Conservation (phyloP, 371 early-diverging fungal genomes). For the Circinella minor region DNA sequence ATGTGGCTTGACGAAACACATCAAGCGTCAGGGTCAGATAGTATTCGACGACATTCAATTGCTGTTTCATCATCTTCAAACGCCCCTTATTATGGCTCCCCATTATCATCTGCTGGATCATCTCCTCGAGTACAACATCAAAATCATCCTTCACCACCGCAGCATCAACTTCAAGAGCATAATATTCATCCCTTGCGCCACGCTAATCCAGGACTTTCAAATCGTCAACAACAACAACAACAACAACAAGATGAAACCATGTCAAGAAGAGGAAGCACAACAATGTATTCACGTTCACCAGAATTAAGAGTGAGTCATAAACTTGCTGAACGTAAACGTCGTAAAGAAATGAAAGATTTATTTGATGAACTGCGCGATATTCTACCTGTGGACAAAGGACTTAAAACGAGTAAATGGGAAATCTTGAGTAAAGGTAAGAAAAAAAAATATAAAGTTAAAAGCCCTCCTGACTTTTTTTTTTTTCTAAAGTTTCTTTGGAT, state of each 20-base stretch:
- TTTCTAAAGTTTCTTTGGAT: too few species aligned
- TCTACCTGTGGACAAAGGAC: constrained; percentile 69
- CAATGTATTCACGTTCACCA: constrained; percentile 62
- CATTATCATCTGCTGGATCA: constrained; percentile 11
- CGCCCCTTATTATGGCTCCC: constrained; percentile 8
- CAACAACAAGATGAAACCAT: not conserved
- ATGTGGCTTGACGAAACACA: constrained; percentile 21
- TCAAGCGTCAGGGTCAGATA: constrained; percentile 4
- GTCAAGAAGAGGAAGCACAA: constrained; percentile 13
- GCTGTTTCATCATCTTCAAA: constrained; percentile 15
- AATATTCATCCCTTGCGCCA: constrained; percentile 6
- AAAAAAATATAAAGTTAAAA: not conserved
- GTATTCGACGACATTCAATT: constrained; percentile 26
- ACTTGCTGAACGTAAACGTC: constrained; percentile 78
- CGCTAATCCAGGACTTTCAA: not conserved
- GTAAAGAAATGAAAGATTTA: constrained; percentile 81
- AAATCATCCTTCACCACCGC: constrained; percentile 14
- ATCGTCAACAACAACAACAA: not conserved
- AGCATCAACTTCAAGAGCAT: constrained; percentile 9
- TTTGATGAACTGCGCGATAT: constrained; percentile 77
- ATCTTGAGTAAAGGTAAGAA: constrained; percentile 48
- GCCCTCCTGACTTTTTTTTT: not conserved
- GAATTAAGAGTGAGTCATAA: constrained; percentile 73
- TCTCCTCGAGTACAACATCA: constrained; percentile 12
- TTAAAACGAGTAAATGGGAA: constrained; percentile 83